These are phyloP conservation scores for Metarhizium anisopliae DNA, from an alignment of 2,329 filamentous ascomycete species.

Conservation along the genomic window DNA sequence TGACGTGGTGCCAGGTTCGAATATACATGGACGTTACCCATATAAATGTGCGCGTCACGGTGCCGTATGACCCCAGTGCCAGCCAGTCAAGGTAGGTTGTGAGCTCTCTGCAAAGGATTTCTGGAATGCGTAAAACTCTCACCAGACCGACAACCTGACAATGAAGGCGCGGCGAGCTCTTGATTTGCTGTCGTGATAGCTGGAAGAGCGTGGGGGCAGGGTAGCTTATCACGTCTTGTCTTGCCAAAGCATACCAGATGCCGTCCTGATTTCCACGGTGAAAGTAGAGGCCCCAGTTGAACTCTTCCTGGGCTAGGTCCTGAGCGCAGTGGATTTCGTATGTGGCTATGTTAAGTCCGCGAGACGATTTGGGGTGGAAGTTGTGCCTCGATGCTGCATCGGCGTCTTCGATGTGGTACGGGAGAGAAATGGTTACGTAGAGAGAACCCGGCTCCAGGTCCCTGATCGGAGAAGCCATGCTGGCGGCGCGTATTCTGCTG, in stretches of 20 bases:
- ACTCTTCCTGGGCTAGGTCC: conserved; percentile 18
- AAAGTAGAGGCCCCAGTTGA: conserved; percentile 28
- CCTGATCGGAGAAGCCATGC: conserved; percentile 3
- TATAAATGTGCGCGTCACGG: conserved; percentile 16
- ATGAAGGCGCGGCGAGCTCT: conserved; percentile 18
- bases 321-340: conserved; percentile 13
- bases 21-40: conserved; percentile 22
- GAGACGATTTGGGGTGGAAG: conserved; percentile 1
- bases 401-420: not conserved
- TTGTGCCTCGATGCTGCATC: not conserved
- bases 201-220: conserved; percentile 8
- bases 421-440: conserved; percentile 5
- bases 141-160: conserved; percentile 21
- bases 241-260: conserved; percentile 15
- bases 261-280: conserved; percentile 18
- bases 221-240: not conserved
- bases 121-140: conserved; percentile 16
- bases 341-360: conserved; percentile 9
- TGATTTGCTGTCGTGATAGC: conserved; percentile 12
- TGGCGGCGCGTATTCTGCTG: not conserved
- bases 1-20: conserved; percentile 17
- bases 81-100: conserved; percentile 25
- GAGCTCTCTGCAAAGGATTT: conserved; percentile 10
- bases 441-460: conserved; percentile 5
- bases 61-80: conserved; percentile 13